phyloP scores from a whole-genome alignment of 345 rosid species.

The Moringa oleifera region DNA sequence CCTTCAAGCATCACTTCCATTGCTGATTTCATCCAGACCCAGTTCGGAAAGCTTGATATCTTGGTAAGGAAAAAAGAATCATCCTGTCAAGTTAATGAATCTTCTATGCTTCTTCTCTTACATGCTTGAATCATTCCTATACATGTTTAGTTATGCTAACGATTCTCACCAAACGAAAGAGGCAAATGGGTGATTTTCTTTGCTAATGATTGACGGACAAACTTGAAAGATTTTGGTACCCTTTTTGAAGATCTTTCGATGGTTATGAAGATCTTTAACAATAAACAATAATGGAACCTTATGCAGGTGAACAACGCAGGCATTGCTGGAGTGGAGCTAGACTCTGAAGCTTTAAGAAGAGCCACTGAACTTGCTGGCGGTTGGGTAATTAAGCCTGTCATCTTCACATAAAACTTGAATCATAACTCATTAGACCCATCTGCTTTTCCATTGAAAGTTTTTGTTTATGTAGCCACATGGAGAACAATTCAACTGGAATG shows the following conservation, averaged over 20 bases:
- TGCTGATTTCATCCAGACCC: constrained; percentile 27
- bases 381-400: constrained; percentile 3
- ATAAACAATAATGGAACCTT: no score
- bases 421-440: background rate
- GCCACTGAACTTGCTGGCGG: constrained; percentile 16
- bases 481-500: constrained; percentile 5
- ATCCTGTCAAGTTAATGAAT: background rate
- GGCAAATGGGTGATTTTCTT: no score
- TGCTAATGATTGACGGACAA: no score
- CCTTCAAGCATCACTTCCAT: constrained; percentile 27
- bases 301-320: constrained; percentile 33
- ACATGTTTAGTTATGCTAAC: no score
- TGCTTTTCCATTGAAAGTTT: no score
- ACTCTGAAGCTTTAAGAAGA: constrained; percentile 13
- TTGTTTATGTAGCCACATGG: constrained; percentile 14
- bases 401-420: background rate
- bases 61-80: constrained; percentile 5
- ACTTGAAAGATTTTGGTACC: no score
- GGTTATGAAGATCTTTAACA: no score
- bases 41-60: constrained; percentile 26
- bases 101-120: no score
- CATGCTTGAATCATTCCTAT: no score
- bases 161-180: no score
- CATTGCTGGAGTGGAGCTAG: constrained; percentile 8
- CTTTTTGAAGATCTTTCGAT: no score